Evolutionary conservation across 768 basidiomycete genomes (phyloP).

Genomic region (Coprinopsis marcescibilis): DNA sequence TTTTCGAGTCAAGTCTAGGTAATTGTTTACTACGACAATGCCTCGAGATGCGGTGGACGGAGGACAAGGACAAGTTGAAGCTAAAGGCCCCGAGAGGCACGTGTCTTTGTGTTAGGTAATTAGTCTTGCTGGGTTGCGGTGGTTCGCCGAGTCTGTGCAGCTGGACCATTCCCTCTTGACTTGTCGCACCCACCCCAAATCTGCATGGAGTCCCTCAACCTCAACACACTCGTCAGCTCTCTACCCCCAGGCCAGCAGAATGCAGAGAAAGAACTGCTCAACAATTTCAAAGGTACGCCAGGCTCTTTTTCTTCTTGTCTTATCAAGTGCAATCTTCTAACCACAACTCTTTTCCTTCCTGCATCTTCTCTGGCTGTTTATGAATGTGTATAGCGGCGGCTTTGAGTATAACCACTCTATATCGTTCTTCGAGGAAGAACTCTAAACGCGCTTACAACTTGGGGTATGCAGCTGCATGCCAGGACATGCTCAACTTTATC

Average conservation of each 20-base stretch:
- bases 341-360: background rate
- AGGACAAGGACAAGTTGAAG: too few relatives aligned
- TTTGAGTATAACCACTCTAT: constrained; percentile 78
- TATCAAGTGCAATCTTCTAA: constrained; percentile 1
- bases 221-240: constrained; percentile 73
- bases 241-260: constrained; percentile 69
- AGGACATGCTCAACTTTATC: constrained; percentile 75
- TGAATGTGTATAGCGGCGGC: constrained; percentile 57
- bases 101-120: too few relatives aligned
- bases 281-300: constrained; percentile 71
- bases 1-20: too few relatives aligned
- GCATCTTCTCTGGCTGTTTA: constrained; percentile 1
- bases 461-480: constrained; percentile 75
- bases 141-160: too few relatives aligned
- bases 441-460: constrained; percentile 78
- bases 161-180: too few relatives aligned
- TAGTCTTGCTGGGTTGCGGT: too few relatives aligned
- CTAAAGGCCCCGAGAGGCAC: too few relatives aligned
- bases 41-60: too few relatives aligned
- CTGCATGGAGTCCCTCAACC: constrained; percentile 69
- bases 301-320: constrained; percentile 18
- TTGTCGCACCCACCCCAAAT: too few relatives aligned
- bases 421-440: constrained; percentile 70
- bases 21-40: too few relatives aligned
- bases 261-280: constrained; percentile 74